phyloP scores from a whole-genome alignment of 2,329 filamentous ascomycete genomes.

The Cladosporium sp. region DNA sequence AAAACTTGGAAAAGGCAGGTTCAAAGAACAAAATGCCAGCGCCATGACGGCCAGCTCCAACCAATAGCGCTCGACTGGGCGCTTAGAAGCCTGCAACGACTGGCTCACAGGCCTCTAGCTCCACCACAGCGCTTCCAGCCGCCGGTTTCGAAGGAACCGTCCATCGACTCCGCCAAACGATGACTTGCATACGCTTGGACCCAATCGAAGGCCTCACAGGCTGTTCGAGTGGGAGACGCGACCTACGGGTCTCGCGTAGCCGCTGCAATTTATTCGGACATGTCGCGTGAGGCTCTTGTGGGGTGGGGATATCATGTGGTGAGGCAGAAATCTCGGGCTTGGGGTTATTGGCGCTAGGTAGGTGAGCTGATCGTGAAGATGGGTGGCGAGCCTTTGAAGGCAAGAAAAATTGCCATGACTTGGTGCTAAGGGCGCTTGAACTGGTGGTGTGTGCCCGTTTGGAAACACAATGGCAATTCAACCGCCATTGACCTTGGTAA shows the following conservation, averaged over 20 bases:
- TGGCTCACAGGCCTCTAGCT: not conserved
- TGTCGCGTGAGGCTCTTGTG: not conserved
- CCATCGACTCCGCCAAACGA: not conserved
- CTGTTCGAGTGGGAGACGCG: not conserved
- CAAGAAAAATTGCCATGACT: too few relatives aligned
- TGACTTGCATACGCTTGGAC: slow-evolving; percentile 5
- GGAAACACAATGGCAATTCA: too few relatives aligned
- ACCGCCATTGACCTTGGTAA: too few relatives aligned
- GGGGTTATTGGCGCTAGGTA: too few relatives aligned
- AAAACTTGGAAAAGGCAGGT: too few relatives aligned
- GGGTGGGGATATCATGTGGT: too few relatives aligned
- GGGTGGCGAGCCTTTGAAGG: too few relatives aligned
- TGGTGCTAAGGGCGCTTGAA: too few relatives aligned
- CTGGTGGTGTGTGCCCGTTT: too few relatives aligned
- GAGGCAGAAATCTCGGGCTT: not conserved
- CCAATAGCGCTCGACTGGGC: not conserved
- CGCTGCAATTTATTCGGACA: not conserved
- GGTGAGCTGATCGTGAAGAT: too few relatives aligned
- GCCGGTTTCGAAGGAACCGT: slow-evolving; percentile 3
- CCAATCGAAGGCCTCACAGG: not conserved
- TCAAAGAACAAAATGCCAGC: too few relatives aligned
- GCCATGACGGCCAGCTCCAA: not conserved
- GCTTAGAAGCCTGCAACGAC: slow-evolving; percentile 5
- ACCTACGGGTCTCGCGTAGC: not conserved
- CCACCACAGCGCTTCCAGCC: slow-evolving; percentile 6